A percentile compares a stretch with the other conserved stretches of the same genome.
These are phyloP conservation scores for Citrus maxima DNA, from an alignment of 345 rosid species.

Conservation along the genomic window DNA sequence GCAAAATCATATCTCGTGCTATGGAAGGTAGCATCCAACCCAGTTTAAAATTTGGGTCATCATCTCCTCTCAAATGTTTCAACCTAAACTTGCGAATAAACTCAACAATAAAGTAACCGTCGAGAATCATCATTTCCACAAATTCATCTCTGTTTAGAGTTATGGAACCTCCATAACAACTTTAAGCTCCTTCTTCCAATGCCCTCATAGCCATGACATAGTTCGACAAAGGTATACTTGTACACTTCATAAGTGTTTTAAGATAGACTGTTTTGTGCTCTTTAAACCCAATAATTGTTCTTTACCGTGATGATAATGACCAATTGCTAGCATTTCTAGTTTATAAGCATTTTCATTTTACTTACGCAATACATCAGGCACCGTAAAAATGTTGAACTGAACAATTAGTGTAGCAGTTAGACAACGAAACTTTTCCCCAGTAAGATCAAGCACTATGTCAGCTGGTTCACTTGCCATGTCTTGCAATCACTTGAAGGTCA, in stretches of 20 bases:
- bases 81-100: neutral
- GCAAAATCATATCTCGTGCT: too few species aligned
- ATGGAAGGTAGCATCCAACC: too few species aligned
- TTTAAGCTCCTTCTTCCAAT: constrained; percentile 13
- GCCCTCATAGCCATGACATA: neutral
- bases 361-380: neutral
- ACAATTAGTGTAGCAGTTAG: neutral
- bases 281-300: constrained; percentile 1
- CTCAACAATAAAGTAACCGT: constrained; percentile 21
- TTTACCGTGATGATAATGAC: constrained; percentile 13
- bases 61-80: too few species aligned
- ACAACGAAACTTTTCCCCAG: too few species aligned
- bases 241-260: constrained; percentile 1
- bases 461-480: too few species aligned
- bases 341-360: constrained; percentile 18
- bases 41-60: too few species aligned
- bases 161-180: constrained; percentile 11
- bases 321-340: constrained; percentile 17
- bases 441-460: too few species aligned
- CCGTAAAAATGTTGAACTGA: constrained; percentile 3
- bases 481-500: too few species aligned
- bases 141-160: constrained; percentile 1
- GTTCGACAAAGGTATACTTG: neutral
- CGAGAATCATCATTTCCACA: constrained; percentile 31
- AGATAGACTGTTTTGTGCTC: constrained; percentile 13